Base-by-base conservation (phyloP, 2,329 filamentous ascomycete species). In the Cladosporium velox region DNA sequence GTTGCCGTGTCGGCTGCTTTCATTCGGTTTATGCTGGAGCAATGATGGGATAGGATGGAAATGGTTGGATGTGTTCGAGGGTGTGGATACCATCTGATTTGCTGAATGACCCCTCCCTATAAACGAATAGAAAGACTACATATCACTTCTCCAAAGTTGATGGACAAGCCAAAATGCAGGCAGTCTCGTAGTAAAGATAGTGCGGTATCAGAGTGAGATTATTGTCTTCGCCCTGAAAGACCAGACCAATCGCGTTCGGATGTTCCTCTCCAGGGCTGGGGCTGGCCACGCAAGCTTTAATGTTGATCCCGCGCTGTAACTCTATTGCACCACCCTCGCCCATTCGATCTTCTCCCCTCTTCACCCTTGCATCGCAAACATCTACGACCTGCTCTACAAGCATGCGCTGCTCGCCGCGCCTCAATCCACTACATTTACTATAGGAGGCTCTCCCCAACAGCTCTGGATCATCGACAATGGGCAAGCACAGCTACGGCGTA, bases 1-100 rank as follows among this genome's bases (percentile, higher is more conserved):
- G 82, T 95, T n/a, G 79, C 83, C 3, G 88, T 97, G 64, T 90
- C 88, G 0, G 83, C 85, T 69, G 89, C 87, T 0, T 96, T 97
- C 76, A 76, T 97, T 73, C 86, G 84, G 54, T 97, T 98, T 71
- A 77, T 96, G 72, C 79, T 87, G 58, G 88, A 92, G 70, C 84
- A 74, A 52, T 59, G n/a, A 47, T 24, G 41, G 14, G 41, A 47
- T 47, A 8, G 3, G 41, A 47, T 47, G 38, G 38, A 18, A 24
- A 12, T 24, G n/a, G 10, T 47, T 11, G 41, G 41, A 1, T 47
- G 12, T 12, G 7, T 47, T 47, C 41, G 41, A 21, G 10, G 10
- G n/a, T 21, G n/a, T 47, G 11, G n/a, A 24, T 21, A n/a, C 41
- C 41, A 24, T 21, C 41, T 47, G n/a, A 21, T 21, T 24, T 1